A percentile compares a stretch with the other conserved stretches of the same genome.
These are phyloP conservation scores for Nakazawaea laoshanensis DNA, from an alignment of 805 yeast genomes.

Conservation along the genomic window DNA sequence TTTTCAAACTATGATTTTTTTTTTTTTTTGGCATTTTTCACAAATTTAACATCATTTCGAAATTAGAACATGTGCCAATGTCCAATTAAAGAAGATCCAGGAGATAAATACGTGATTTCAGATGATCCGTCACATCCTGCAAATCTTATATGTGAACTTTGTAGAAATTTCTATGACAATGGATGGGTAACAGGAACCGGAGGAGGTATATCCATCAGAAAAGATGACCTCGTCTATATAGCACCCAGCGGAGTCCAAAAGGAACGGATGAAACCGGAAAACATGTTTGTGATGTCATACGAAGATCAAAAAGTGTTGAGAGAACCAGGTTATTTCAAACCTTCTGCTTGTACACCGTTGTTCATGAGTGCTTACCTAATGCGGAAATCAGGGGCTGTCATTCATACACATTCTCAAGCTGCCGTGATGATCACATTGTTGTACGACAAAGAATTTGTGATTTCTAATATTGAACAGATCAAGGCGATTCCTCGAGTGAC, in stretches of 20 bases:
- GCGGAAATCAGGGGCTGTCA: slow-evolving; percentile 83
- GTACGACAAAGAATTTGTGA: slow-evolving; percentile 62
- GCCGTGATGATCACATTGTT: slow-evolving; percentile 78
- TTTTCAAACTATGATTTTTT: too few relatives aligned
- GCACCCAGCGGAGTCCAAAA: slow-evolving; percentile 98
- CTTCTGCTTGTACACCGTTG: slow-evolving; percentile 91
- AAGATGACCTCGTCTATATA: slow-evolving; percentile 51
- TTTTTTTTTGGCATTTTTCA: too few relatives aligned
- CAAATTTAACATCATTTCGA: too few relatives aligned
- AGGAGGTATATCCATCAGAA: slow-evolving; percentile 81
- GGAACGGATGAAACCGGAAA: slow-evolving; percentile 74
- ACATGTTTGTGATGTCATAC: slow-evolving; percentile 71
- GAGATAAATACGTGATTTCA: slow-evolving; percentile 26
- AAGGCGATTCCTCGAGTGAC: slow-evolving; percentile 76
- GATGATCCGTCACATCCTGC: slow-evolving; percentile 69
- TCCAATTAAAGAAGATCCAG: too few relatives aligned
- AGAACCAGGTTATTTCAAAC: slow-evolving; percentile 62
- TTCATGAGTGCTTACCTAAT: slow-evolving; percentile 63
- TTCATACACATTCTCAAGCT: slow-evolving; percentile 87
- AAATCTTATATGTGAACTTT: slow-evolving; percentile 72
- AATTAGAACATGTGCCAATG: too few relatives aligned
- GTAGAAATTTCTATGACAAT: slow-evolving; percentile 65
- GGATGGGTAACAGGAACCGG: slow-evolving; percentile 97
- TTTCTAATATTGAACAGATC: slow-evolving; percentile 82
- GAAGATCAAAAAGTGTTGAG: slow-evolving; percentile 43